Evolutionary conservation across 129 eudicot genomes (phyloP).

Genomic region (Apium graveolens): DNA sequence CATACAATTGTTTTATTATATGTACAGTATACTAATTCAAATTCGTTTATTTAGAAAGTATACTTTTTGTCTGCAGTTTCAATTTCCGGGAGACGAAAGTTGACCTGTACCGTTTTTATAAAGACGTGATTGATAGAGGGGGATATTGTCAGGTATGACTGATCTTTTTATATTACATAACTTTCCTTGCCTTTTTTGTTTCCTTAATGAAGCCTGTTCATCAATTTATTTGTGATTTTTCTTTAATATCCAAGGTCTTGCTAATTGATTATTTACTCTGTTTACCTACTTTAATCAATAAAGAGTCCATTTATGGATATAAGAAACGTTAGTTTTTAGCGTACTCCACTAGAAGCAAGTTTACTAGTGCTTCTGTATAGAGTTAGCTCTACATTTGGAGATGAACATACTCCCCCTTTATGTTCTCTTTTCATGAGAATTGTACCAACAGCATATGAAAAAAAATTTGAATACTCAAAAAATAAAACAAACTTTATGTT

Average conservation of each 20-base stretch:
- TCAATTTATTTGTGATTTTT: neutral
- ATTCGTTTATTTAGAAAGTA: neutral
- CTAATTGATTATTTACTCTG: neutral
- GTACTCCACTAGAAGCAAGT: neutral
- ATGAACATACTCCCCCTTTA: neutral
- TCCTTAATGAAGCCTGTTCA: neutral
- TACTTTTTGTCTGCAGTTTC: slow-evolving; percentile 27
- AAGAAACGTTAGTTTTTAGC: neutral
- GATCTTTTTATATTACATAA: neutral
- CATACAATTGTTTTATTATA: neutral
- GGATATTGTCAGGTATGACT: slow-evolving; percentile 48
- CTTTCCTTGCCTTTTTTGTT: neutral
- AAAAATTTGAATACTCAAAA: too few species aligned
- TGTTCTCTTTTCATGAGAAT: neutral
- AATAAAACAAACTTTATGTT: too few species aligned
- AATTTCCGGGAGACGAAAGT: slow-evolving; percentile 42
- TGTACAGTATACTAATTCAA: neutral
- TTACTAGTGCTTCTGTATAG: neutral
- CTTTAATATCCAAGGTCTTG: neutral
- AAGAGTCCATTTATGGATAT: neutral
- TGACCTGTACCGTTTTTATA: slow-evolving; percentile 50
- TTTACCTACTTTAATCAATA: neutral
- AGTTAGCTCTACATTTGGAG: neutral
- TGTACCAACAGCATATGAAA: neutral
- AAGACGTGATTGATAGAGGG: slow-evolving; percentile 47